Evolutionary conservation across 345 rosid species (phyloP).

Genomic region (Nephelium lappaceum): DNA sequence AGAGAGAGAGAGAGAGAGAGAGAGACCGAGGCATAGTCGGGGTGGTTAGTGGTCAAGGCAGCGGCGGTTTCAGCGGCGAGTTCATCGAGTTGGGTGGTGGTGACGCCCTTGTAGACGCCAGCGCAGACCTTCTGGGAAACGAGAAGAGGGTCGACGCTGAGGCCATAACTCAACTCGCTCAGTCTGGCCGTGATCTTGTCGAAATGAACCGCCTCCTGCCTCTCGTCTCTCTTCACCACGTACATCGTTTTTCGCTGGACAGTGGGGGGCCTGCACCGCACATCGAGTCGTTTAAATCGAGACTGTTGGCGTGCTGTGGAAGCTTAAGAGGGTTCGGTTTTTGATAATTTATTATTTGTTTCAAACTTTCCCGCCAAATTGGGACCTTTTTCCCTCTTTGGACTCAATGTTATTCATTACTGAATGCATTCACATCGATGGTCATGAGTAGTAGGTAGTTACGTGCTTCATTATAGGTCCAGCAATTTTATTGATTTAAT

Average conservation of each 20-base stretch:
- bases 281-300: background rate
- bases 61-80: slow-evolving; percentile 96
- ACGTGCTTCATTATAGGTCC: no score
- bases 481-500: no score
- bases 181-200: slow-evolving; percentile 86
- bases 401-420: no score
- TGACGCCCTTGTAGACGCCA: slow-evolving; percentile 89
- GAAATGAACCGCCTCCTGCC: slow-evolving; percentile 75
- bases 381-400: background rate
- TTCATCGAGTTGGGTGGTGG: slow-evolving; percentile 90
- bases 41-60: slow-evolving; percentile 86
- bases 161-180: slow-evolving; percentile 86
- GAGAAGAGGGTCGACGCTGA: slow-evolving; percentile 75
- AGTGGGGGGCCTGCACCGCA: slow-evolving; percentile 25
- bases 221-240: slow-evolving; percentile 85
- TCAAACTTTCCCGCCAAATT: slow-evolving; percentile 35
- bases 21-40: slow-evolving; percentile 88
- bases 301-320: slow-evolving; percentile 24
- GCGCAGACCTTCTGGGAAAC: slow-evolving; percentile 91
- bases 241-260: slow-evolving; percentile 35
- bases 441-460: no score
- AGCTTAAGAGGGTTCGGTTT: slow-evolving; percentile 12
- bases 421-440: no score
- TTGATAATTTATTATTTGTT: slow-evolving; percentile 9
- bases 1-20: slow-evolving; percentile 24